Evolutionary conservation across 305 asterid genomes (phyloP).

Genomic region (Euphrasia arctica): DNA sequence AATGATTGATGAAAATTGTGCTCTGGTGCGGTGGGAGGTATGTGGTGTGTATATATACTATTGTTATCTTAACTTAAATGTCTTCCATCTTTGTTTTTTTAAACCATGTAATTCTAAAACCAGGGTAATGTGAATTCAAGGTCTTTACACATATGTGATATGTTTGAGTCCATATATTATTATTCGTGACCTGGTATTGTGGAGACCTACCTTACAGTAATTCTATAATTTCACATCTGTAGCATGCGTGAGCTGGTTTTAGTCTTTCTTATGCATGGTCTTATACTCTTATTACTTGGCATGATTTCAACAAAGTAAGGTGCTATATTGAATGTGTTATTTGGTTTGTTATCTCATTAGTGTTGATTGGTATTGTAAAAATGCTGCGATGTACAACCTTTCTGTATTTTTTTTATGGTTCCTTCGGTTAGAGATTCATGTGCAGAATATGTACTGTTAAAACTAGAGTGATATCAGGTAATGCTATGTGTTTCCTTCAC

Average conservation of each 20-base stretch:
- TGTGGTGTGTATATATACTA: slow-evolving; percentile 17
- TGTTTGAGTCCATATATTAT: not conserved
- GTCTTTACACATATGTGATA: not conserved
- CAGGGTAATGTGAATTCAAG: not conserved
- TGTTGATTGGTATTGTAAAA: slow-evolving; percentile 4
- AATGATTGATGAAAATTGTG: slow-evolving; percentile 58
- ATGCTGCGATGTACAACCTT: not conserved
- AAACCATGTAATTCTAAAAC: not conserved
- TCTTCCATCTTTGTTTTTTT: not conserved
- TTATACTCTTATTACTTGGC: not conserved
- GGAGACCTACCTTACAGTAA: not conserved
- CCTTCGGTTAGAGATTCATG: slow-evolving; percentile 7
- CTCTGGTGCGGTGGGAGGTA: slow-evolving; percentile 99
- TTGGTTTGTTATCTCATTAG: slow-evolving; percentile 10
- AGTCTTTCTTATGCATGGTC: not conserved
- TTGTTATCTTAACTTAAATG: not conserved
- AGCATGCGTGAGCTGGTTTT: not conserved
- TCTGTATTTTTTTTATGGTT: slow-evolving; percentile 4
- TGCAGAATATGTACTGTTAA: slow-evolving; percentile 11
- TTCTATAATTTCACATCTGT: not conserved
- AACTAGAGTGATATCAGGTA: slow-evolving; percentile 1
- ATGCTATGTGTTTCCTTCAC: slow-evolving; percentile 12
- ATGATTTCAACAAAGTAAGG: not conserved
- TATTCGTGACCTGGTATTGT: not conserved
- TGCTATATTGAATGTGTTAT: slow-evolving; percentile 4